Conservation (phyloP, 2,329 filamentous ascomycete species). For the Diaporthe ampelina region DNA sequence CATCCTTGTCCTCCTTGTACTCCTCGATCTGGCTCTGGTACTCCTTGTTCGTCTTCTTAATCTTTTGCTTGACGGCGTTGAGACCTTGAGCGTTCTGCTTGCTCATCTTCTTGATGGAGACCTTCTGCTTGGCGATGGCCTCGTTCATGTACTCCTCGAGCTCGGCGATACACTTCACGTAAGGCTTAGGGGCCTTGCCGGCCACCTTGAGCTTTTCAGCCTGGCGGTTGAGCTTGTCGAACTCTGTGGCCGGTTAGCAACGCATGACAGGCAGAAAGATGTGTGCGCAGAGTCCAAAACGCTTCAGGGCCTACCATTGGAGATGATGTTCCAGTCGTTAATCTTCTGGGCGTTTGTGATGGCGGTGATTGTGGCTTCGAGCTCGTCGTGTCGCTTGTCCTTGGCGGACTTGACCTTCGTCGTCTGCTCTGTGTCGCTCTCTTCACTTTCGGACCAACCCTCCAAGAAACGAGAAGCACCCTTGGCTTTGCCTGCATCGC, state of each 20-base stretch:
- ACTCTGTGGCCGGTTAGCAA: constrained; percentile 70
- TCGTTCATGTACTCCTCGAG: constrained; percentile 96
- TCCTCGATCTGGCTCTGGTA: constrained; percentile 89
- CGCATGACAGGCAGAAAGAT: constrained; percentile 19
- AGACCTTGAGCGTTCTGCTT: constrained; percentile 93
- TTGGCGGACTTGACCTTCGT: constrained; percentile 97
- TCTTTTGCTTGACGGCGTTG: constrained; percentile 97
- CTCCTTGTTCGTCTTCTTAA: constrained; percentile 99
- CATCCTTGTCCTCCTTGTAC: constrained; percentile 88
- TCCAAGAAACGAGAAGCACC: constrained; percentile 89
- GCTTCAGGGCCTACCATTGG: constrained; percentile 76
- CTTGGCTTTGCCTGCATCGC: constrained; percentile 74
- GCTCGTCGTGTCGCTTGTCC: constrained; percentile 95
- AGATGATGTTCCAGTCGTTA: constrained; percentile 95
- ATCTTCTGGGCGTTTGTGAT: constrained; percentile 99
- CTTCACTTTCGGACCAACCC: constrained; percentile 79
- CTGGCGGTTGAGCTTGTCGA: constrained; percentile 93
- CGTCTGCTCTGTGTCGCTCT: constrained; percentile 88
- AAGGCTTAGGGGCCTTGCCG: constrained; percentile 87
- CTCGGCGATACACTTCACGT: constrained; percentile 93
- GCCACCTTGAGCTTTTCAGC: constrained; percentile 82
- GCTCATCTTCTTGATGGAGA: constrained; percentile 98
- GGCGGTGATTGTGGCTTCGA: constrained; percentile 88
- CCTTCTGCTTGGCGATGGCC: constrained; percentile 94
- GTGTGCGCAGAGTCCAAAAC: neutral